These are phyloP conservation scores for Asterophora parasitica DNA, from an alignment of 768 basidiomycete genomes.

Conservation along the genomic window DNA sequence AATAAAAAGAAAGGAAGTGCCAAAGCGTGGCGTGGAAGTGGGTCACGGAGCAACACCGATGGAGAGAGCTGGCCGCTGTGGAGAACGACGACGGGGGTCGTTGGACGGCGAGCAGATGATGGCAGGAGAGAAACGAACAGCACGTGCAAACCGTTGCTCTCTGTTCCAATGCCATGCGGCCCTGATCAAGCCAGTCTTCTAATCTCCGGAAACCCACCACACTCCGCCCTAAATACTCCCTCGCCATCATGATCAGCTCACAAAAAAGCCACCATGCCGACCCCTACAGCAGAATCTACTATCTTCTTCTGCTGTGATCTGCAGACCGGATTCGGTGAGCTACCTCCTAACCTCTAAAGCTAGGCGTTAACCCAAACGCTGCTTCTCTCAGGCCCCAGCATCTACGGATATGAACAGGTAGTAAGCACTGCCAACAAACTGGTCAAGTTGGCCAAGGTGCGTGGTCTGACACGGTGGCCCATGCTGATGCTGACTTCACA, in stretches of 20 bases:
- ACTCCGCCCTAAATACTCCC: background rate
- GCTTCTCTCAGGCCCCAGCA: constrained; percentile 32
- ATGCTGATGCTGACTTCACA: background rate
- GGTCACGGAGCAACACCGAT: constrained; percentile 13
- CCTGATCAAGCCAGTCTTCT: background rate
- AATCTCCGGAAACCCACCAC: constrained; percentile 8
- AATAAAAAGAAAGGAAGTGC: constrained; percentile 36
- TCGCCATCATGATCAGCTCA: constrained; percentile 1
- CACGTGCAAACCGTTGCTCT: constrained; percentile 11
- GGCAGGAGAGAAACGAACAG: constrained; percentile 18
- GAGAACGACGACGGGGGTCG: constrained; percentile 9
- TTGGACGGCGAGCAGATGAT: constrained; percentile 8
- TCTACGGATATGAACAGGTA: constrained; percentile 70
- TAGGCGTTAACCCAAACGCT: constrained; percentile 1
- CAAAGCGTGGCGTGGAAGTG: constrained; percentile 19
- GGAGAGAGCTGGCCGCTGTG: constrained; percentile 13
- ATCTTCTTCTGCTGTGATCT: constrained; percentile 83
- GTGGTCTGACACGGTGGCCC: background rate
- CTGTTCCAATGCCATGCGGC: background rate
- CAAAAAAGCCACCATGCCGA: constrained; percentile 21
- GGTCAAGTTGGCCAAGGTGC: constrained; percentile 68
- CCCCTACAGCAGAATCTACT: constrained; percentile 33
- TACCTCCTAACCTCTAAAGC: background rate
- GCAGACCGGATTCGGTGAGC: constrained; percentile 69
- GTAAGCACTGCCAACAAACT: constrained; percentile 70